phyloP scores from a whole-genome alignment of 495 filamentous ascomycete species.

The Tuber indicum region DNA sequence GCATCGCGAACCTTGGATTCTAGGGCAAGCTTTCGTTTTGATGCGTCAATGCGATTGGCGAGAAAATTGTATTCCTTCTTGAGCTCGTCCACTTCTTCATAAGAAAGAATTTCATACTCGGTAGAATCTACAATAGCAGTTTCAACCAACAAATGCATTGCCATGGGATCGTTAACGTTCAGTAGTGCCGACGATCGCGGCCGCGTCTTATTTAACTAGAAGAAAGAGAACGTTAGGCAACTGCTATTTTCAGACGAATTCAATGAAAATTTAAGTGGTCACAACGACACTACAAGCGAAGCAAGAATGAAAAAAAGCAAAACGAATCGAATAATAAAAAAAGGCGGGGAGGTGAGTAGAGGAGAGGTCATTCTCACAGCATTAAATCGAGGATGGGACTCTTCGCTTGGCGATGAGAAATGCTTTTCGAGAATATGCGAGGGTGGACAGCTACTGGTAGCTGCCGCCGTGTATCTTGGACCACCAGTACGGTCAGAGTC shows the following conservation, averaged over 20 bases:
- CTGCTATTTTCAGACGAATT: not conserved
- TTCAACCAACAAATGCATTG: constrained; percentile 81
- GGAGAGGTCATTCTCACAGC: constrained; percentile 30
- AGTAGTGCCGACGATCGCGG: constrained; percentile 37
- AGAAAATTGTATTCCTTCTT: constrained; percentile 75
- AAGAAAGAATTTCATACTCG: constrained; percentile 73
- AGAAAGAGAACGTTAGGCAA: constrained; percentile 7
- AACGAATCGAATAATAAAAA: not conserved
- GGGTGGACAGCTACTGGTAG: constrained; percentile 36
- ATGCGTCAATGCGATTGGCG: constrained; percentile 65
- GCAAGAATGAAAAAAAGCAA: not conserved
- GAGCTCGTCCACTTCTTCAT: constrained; percentile 81
- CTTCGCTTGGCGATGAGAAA: constrained; percentile 38
- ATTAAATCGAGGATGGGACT: constrained; percentile 40
- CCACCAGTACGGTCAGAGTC: constrained; percentile 29
- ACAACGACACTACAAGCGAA: not conserved
- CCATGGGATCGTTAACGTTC: constrained; percentile 40
- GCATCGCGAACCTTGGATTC: constrained; percentile 93
- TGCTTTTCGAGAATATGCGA: constrained; percentile 36
- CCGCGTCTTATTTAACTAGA: constrained; percentile 35
- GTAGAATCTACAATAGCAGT: constrained; percentile 84
- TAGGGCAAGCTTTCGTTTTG: constrained; percentile 74
- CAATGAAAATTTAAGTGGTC: constrained; percentile 4
- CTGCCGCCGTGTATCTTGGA: constrained; percentile 31
- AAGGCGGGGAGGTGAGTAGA: not conserved